Evolutionary conservation across 768 basidiomycete species (phyloP), one percentile per base, ranked within the genome.

Genomic region (Leucosporidium scottii): DNA sequence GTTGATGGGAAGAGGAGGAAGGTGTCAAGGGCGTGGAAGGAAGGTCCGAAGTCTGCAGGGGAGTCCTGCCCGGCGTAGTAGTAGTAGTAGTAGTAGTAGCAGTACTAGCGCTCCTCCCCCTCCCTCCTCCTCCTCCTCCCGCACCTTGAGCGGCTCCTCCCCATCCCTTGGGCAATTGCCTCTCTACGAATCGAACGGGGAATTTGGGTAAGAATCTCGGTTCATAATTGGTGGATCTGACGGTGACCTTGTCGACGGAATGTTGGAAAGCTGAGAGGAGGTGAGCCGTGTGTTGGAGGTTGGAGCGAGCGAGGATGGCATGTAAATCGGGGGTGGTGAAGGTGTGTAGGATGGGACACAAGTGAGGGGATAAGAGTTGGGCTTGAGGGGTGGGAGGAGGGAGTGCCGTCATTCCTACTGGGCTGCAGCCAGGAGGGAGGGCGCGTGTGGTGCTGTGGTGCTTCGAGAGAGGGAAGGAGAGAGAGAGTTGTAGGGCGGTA

Each of bases 231-330:
- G 63, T 48, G 13, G 34, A 47, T 5, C 66, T 21, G 34, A 67
- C 21, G 39, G 36, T 44, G 36, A 73, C 56, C 5, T 58, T 51
- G 28, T 59, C 49, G 18, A 66, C 39, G 8, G 17, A 3, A 28
- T 25, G 1, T 15, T 47, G 7, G 56, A 64, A 69, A 7, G 72
- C 63, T 0, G 18, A 0, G 36, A 73, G 56, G 47, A 73, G 49
- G 6, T 50, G 15, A 2, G 57, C n/a, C 30, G 66, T 20, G 10
- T 56, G 48, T 20, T n/a, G 4, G 50, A 69, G 31, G 15, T 20
- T 10, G 61, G 58, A 59, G 7, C 51, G n/a, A 0, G 9, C 20
- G 55, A 69, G 68, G 15, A 50, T 21, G 23, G 36, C 5, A 4
- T 0, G 36, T 4, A 69, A 28, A 20, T 59, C 60, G 5, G 55